Evolutionary conservation across 495 filamentous ascomycete species (phyloP), one percentile per base, ranked within the genome.

Genomic region (Lichina pygmaea): DNA sequence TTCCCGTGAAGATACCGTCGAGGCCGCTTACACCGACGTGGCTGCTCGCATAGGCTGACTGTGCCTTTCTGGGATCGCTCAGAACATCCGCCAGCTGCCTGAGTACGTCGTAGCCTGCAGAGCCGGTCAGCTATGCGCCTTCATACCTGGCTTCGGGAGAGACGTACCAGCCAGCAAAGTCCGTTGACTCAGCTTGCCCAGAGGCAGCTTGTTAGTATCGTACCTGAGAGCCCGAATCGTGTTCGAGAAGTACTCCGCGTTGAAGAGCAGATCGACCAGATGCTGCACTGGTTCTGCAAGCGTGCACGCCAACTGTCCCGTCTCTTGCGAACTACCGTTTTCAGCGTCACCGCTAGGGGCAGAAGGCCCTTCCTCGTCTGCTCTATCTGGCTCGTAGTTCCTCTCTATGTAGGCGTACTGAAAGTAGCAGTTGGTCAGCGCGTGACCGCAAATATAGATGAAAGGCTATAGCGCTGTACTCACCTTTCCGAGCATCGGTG

Each of bases 251-350:
- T 74, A 69, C 37, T 75, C 53, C 45, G 69, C 62, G 52, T 89
- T 86, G 66, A 93, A 93, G 48, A 93, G 86, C 46, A 92, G 68
- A 34, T 70, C 53, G 66, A 91, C 76, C 11, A 93, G 61, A 6
- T 66, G 56, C 49, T 84, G 77, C 6, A 79, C 55, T 0, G 69
- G 64, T 10, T 60, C 60, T 0, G 66, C 50, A 7, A 91, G 59
- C n/a, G 62, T 66, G 46, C 69, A 77, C 48, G 72, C 59, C 0
- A 55, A 48, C 10, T 59, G 54, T 0, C 54, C 47, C 31, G 48
- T 53, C 4, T 44, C 36, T 15, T 60, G 46, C 40, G 58, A 53
- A 8, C 51, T 51, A 8, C 57, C 55, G 5, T 65, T 60, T 33
- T 55, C 56, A 7, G 10, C 40, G 9, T 32, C 40, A 8, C 34